Base-by-base conservation (phyloP, 495 filamentous ascomycete genomes). In the Penicillium psychrofluorescens region DNA sequence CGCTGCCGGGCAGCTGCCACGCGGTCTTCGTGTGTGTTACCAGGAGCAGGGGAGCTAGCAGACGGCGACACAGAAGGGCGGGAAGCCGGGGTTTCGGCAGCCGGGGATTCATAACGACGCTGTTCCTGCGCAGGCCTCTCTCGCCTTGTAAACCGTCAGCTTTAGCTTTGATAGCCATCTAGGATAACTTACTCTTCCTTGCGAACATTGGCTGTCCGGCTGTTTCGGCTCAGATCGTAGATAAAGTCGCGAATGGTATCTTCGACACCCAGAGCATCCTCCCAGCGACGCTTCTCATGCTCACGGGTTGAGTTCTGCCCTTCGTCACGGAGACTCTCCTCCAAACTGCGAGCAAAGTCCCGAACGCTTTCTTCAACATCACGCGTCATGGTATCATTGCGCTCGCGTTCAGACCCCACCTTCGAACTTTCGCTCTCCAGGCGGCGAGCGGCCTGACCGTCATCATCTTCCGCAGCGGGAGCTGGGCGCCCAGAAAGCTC, bases 221-320 rank as follows among this genome's bases (percentile, higher is more conserved):
- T 88, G 40, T 81, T 85, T 39, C 92, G 80, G 57, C 95, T 88
- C 29, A 99, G 64, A 50, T 96, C 94, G 55, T 89, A 97, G 55
- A 99, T 97, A 66, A 99, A 96, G 53, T 97, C 92, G 51, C 88
- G 85, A 46, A 95, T 86, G 47, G 92, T 87, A 54, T 97, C 90
- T 53, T 99, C 94, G 41, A 99, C 94, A 28, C 94, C 94, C 31
- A 97, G 71, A 31, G 81, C 94, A 69, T 99, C 94, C 55, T 97
- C 90, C 94, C 94, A 99, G 45, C 92, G 81, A 44, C 92, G 78
- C 52, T 74, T 80, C 70, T 99, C 94, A 62, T 97, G 92, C 59
- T 97, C 88, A 61, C 58, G 83, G 53, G 68, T 78, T 51, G 72
- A 71, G 52, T 72, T 79, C 35, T 88, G 78, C n/a, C 73, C 74